phyloP scores from a whole-genome alignment of 1,284 basidiomycete genomes.

The Cryptococcus jaspeensis region DNA sequence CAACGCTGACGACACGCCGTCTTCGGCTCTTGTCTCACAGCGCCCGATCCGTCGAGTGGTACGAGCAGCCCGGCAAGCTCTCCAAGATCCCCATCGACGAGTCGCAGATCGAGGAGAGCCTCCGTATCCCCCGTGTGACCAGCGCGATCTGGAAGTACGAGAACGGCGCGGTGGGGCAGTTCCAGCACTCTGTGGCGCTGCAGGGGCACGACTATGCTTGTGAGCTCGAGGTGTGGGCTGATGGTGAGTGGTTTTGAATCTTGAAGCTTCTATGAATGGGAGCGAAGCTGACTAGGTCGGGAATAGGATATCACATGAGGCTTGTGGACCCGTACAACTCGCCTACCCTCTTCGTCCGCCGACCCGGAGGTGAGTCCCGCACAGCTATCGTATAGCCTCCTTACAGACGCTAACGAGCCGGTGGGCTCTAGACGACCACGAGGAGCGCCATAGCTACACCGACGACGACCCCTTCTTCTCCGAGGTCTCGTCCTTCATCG shows the following conservation, averaged over 20 bases:
- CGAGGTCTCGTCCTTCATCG: slow-evolving; percentile 79
- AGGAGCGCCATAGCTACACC: slow-evolving; percentile 67
- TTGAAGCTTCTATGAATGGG: slow-evolving; percentile 16
- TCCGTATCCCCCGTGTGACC: slow-evolving; percentile 52
- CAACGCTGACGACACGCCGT: neutral
- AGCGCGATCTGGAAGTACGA: slow-evolving; percentile 71
- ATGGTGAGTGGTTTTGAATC: slow-evolving; percentile 63
- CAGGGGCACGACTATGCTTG: slow-evolving; percentile 90
- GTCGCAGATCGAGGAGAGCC: slow-evolving; percentile 47
- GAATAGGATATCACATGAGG: slow-evolving; percentile 53
- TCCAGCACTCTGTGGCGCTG: slow-evolving; percentile 82
- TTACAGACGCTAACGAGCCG: slow-evolving; percentile 63
- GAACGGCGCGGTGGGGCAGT: slow-evolving; percentile 83
- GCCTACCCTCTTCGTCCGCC: slow-evolving; percentile 79
- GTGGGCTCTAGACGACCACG: slow-evolving; percentile 64
- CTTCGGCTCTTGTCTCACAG: slow-evolving; percentile 18
- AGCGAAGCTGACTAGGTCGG: neutral
- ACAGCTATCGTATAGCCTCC: no score
- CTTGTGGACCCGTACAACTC: slow-evolving; percentile 74
- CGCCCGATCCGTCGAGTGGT: slow-evolving; percentile 85
- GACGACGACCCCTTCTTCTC: slow-evolving; percentile 94
- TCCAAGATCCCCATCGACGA: slow-evolving; percentile 64
- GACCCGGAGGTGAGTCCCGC: slow-evolving; percentile 68
- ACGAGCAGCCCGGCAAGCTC: slow-evolving; percentile 83
- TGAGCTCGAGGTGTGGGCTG: slow-evolving; percentile 86